Percentiles rank a stretch among this genome's conserved stretches.
phyloP scores from a whole-genome alignment of 2,329 filamentous ascomycete species.

The Fusarium austroafricanum region DNA sequence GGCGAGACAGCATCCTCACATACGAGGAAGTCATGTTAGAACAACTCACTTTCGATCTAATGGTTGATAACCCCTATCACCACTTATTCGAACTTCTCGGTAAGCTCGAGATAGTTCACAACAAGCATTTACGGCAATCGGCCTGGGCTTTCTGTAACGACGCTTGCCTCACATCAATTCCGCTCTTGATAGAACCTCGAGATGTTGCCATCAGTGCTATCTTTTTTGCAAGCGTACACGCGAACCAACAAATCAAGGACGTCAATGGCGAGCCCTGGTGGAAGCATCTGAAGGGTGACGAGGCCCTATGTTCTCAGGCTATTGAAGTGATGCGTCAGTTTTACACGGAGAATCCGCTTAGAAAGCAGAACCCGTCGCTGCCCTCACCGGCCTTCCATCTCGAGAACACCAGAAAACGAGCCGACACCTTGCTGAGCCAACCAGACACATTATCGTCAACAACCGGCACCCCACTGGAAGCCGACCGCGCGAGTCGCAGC shows the following conservation, averaged over 20 bases:
- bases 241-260: conserved; percentile 80
- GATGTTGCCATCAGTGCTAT: conserved; percentile 88
- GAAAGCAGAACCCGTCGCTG: conserved; percentile 66
- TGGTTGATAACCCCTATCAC: conserved; percentile 88
- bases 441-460: conserved; percentile 60
- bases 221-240: conserved; percentile 85
- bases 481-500: conserved; percentile 63
- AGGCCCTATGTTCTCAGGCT: conserved; percentile 76
- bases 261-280: conserved; percentile 86
- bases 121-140: conserved; percentile 84
- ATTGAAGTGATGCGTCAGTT: conserved; percentile 81
- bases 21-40: conserved; percentile 95
- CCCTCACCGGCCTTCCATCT: conserved; percentile 67
- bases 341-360: conserved; percentile 72
- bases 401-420: conserved; percentile 65
- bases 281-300: conserved; percentile 78
- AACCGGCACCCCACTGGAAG: conserved; percentile 61
- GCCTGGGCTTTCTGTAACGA: conserved; percentile 97
- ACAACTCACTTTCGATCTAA: conserved; percentile 91
- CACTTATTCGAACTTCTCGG: conserved; percentile 84
- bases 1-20: conserved; percentile 92
- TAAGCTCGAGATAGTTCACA: conserved; percentile 78
- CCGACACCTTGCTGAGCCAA: conserved; percentile 56
- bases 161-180: conserved; percentile 84
- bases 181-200: conserved; percentile 80